Conservation (phyloP, 495 filamentous ascomycete genomes). For the Bombardia bombarda region DNA sequence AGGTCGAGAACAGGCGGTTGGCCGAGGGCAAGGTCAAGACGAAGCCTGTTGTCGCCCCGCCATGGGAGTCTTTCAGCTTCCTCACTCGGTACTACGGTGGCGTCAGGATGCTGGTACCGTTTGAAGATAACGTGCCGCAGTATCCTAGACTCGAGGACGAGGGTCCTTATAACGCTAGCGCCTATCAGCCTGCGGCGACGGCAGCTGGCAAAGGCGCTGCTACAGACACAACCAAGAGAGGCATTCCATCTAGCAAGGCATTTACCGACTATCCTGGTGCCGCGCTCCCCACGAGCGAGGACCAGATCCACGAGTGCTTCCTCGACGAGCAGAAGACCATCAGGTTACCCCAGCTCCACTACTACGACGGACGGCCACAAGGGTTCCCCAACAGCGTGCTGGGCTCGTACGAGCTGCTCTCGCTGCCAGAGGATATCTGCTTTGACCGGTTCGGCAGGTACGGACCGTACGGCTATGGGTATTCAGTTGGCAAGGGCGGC, state of each 20-base stretch:
- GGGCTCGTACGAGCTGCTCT: slow-evolving; percentile 74
- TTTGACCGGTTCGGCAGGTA: slow-evolving; percentile 87
- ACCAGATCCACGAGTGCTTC: slow-evolving; percentile 62
- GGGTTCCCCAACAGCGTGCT: slow-evolving; percentile 78
- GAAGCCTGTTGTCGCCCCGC: slow-evolving; percentile 49
- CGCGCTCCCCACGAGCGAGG: slow-evolving; percentile 37
- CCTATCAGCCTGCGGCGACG: background rate
- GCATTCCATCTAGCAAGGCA: slow-evolving; percentile 66
- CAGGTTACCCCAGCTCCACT: slow-evolving; percentile 58
- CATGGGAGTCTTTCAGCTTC: slow-evolving; percentile 78
- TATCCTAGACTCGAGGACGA: slow-evolving; percentile 57
- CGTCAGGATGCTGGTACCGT: slow-evolving; percentile 55
- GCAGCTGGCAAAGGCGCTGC: background rate
- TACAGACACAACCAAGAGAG: slow-evolving; percentile 54
- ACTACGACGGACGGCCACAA: slow-evolving; percentile 62
- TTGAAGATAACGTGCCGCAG: slow-evolving; percentile 59
- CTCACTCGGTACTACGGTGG: slow-evolving; percentile 81
- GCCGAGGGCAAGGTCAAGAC: slow-evolving; percentile 42
- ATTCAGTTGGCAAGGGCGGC: slow-evolving; percentile 66
- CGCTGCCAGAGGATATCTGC: slow-evolving; percentile 78
- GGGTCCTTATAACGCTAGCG: slow-evolving; percentile 25
- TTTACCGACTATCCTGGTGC: slow-evolving; percentile 59
- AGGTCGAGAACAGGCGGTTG: slow-evolving; percentile 53
- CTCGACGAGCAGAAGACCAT: slow-evolving; percentile 54
- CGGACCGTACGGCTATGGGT: slow-evolving; percentile 86